Conservation (phyloP, 805 yeast species). For the Yarrowia porcina region DNA sequence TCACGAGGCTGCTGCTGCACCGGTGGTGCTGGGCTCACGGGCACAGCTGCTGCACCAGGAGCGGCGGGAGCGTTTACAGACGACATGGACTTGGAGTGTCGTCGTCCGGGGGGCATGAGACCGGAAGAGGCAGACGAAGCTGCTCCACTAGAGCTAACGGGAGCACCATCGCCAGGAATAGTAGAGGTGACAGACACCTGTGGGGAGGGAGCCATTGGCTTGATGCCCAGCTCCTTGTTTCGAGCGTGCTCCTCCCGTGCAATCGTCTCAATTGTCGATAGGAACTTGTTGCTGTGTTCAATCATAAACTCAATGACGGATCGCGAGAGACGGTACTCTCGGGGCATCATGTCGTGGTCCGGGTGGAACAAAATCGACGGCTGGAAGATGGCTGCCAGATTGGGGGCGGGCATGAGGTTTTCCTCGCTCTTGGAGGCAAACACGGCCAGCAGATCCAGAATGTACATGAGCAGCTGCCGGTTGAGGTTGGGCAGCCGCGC, state of each 20-base stretch:
- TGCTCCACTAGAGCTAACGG: neutral
- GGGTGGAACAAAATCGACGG: conserved; percentile 95
- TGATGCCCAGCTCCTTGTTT: conserved; percentile 14
- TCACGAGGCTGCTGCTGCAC: neutral
- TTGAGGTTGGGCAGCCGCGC: conserved; percentile 70
- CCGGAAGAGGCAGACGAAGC: neutral
- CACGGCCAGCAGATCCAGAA: conserved; percentile 79
- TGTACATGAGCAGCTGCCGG: conserved; percentile 77
- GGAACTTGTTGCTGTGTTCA: conserved; percentile 73
- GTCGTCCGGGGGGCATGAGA: conserved; percentile 20
- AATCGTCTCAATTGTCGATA: conserved; percentile 48
- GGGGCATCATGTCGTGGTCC: conserved; percentile 86
- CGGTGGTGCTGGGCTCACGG: neutral
- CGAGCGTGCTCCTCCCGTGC: conserved; percentile 37
- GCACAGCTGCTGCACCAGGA: neutral
- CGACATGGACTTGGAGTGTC: conserved; percentile 19
- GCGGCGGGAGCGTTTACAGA: conserved; percentile 9
- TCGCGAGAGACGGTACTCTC: conserved; percentile 83
- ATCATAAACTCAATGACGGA: conserved; percentile 84
- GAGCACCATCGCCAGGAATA: neutral
- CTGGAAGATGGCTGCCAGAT: conserved; percentile 93
- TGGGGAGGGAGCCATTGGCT: conserved; percentile 12
- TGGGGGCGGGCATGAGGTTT: conserved; percentile 88
- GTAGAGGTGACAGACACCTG: conserved; percentile 10
- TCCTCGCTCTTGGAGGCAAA: conserved; percentile 74